phyloP scores from a whole-genome alignment of 345 rosid genomes.

The Combretum micranthum region DNA sequence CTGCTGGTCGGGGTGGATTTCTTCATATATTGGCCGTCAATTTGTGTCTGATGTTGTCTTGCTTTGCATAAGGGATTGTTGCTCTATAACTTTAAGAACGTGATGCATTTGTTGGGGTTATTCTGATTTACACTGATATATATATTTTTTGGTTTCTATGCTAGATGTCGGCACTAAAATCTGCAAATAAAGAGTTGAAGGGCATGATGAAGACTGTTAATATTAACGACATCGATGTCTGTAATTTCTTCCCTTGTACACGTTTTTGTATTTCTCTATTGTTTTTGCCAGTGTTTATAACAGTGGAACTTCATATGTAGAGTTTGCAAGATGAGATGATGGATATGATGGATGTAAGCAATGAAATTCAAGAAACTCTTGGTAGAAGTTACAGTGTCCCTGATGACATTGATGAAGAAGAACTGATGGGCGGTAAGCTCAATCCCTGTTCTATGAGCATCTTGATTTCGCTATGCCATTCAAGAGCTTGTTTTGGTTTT shows the following conservation, averaged over 20 bases:
- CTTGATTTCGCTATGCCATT: too few relatives aligned
- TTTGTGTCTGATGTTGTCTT: background rate
- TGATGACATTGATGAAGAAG: slow-evolving; percentile 90
- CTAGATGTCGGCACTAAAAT: slow-evolving; percentile 81
- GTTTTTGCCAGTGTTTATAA: background rate
- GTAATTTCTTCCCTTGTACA: slow-evolving; percentile 12
- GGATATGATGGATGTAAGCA: slow-evolving; percentile 83
- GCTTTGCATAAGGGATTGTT: background rate
- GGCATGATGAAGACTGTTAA: slow-evolving; percentile 94
- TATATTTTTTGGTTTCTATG: slow-evolving; percentile 14
- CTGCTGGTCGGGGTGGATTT: slow-evolving; percentile 2
- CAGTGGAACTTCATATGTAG: slow-evolving; percentile 17
- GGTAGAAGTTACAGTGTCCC: slow-evolving; percentile 85
- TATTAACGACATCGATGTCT: slow-evolving; percentile 80
- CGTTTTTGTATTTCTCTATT: slow-evolving; percentile 2
- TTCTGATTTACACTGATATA: background rate
- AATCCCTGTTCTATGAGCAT: too few relatives aligned
- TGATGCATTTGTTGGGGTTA: background rate
- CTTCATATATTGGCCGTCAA: background rate
- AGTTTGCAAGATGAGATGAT: slow-evolving; percentile 93
- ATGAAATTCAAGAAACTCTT: slow-evolving; percentile 77
- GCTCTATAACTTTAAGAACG: slow-evolving; percentile 3
- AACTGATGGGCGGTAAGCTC: slow-evolving; percentile 80
- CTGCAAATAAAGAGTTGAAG: slow-evolving; percentile 85
- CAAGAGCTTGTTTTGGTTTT: too few relatives aligned